phyloP scores from a whole-genome alignment of 805 yeast species.

The Candida glaebosa region DNA sequence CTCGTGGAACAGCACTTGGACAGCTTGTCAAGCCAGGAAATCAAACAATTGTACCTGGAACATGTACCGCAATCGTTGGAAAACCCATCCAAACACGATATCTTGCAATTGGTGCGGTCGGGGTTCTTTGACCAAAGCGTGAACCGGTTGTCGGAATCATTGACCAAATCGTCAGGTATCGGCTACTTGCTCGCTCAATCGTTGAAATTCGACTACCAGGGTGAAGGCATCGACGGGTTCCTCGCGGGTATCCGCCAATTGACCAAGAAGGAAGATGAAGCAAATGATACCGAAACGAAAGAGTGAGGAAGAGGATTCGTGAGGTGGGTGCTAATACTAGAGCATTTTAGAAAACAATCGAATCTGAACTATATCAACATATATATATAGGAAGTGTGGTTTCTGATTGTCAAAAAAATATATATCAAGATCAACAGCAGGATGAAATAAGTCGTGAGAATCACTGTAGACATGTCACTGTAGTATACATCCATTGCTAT shows the following conservation, averaged over 20 bases:
- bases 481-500: too few relatives aligned
- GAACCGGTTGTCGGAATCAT: conserved; percentile 38
- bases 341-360: too few relatives aligned
- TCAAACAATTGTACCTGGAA: conserved; percentile 29
- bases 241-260: conserved; percentile 38
- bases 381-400: too few relatives aligned
- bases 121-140: conserved; percentile 47
- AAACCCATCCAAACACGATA: conserved; percentile 28
- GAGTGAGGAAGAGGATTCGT: too few relatives aligned
- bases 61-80: conserved; percentile 42
- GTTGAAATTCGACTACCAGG: conserved; percentile 46
- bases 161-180: conserved; percentile 38
- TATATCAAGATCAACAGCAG: too few relatives aligned
- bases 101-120: conserved; percentile 43
- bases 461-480: too few relatives aligned
- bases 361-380: too few relatives aligned
- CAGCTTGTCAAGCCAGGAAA: conserved; percentile 27
- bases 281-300: not conserved
- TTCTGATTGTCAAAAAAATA: too few relatives aligned
- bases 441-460: too few relatives aligned
- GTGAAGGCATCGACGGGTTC: conserved; percentile 55
- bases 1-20: conserved; percentile 31
- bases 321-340: too few relatives aligned
- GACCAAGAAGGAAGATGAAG: conserved; percentile 13
- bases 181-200: conserved; percentile 48